phyloP scores from a whole-genome alignment of 331 rosid species.

The Quercus tomentella region DNA sequence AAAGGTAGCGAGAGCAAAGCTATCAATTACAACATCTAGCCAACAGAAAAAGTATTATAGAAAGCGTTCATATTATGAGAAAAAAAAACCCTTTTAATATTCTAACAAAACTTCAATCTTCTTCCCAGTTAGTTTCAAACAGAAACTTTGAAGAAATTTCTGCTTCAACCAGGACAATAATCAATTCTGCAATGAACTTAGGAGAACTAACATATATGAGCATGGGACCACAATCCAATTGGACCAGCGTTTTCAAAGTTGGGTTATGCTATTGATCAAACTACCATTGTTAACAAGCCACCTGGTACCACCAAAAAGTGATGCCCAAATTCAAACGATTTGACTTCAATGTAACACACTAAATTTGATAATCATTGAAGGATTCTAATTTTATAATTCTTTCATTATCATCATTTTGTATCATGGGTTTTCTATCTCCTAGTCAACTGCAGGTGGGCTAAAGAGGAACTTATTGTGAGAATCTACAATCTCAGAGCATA shows the following conservation, averaged over 20 bases:
- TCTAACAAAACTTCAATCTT: not conserved
- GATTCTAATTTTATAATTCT: too few species aligned
- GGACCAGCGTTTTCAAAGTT: not conserved
- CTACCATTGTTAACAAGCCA: not conserved
- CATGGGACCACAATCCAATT: not conserved
- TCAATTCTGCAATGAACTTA: not conserved
- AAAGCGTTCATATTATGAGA: not conserved
- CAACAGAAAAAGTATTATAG: not conserved
- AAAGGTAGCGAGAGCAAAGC: constrained; percentile 5
- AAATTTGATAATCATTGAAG: too few species aligned
- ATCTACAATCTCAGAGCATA: too few species aligned
- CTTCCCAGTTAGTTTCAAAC: not conserved
- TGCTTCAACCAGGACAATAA: not conserved
- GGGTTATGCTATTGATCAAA: not conserved
- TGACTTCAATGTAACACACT: too few species aligned
- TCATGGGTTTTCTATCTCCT: too few species aligned
- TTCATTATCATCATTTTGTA: too few species aligned
- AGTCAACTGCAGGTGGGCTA: too few species aligned
- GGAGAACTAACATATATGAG: not conserved
- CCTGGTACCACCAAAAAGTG: too few species aligned
- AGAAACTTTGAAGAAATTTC: not conserved
- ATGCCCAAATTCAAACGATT: too few species aligned
- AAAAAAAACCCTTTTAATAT: not conserved
- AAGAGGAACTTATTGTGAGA: too few species aligned
- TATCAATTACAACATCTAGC: not conserved